Base-by-base conservation (phyloP, 192 early-diverging fungal species). In the Chytriomyces sp. region DNA sequence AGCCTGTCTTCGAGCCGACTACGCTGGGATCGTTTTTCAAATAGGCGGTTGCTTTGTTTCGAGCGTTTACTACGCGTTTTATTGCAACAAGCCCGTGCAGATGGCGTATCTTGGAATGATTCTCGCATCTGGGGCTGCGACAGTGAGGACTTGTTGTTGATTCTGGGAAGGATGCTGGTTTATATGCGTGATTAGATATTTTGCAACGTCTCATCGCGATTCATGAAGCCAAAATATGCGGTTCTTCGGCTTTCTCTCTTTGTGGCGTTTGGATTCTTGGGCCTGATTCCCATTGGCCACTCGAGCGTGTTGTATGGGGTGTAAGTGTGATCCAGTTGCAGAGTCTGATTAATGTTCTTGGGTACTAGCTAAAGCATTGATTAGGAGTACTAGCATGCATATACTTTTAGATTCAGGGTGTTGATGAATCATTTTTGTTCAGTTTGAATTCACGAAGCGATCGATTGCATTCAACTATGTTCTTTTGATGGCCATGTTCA, bases 11-110 rank as follows among this genome's bases (percentile, higher is more conserved):
- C 83, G 90, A 71, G 92, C 92, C 75, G 94, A 94, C 80, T 95
- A 94, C 86, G 83, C 92, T 26, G 93, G 93, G 5, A 95, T 94
- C 72, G 91, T 92, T 16, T 79, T 86, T 18, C 86, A 94, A 46
- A 95, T 94, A 47, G 87, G 90, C 65, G 85, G 49, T 6, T 78
- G 63, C 49, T 62, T 78, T 23, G 50, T 62, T n/a, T 26, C 77
- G 10, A 28, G 61, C 60, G 26, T 78, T 45, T 77, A 77, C 45
- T 78, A 78, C 59, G 77, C 16, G 11, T 63, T 50, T 5, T 68
- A 76, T 24, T 69, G 64, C 46, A 6, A 68, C 18, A 53, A 44
- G 28, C 61, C 26, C 9, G 59, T 73, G 13, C 71, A 62, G 45
- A 47, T 44, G 23, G 62, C 18, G 24, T 57, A 49, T 65, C 13